Conservation (phyloP, 2,329 filamentous ascomycete genomes). For the Penicillium sp. region DNA sequence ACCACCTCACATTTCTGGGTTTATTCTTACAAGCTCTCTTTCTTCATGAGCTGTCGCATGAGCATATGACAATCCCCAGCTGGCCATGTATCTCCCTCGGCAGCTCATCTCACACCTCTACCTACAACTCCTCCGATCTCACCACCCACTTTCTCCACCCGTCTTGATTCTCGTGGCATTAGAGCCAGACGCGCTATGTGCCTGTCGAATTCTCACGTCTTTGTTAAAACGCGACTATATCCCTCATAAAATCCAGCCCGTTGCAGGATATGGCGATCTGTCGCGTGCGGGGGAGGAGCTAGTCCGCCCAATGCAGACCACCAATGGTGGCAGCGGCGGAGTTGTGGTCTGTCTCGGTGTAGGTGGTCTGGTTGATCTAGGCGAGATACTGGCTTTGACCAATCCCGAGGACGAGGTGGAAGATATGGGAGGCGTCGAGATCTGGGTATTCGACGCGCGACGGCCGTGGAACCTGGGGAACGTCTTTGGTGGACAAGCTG, state of each 20-base stretch:
- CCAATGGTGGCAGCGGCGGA: constrained; percentile 73
- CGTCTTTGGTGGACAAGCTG: constrained; percentile 68
- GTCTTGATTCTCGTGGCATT: constrained; percentile 87
- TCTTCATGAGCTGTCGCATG: constrained; percentile 18
- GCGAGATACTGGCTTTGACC: constrained; percentile 67
- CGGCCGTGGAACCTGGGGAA: constrained; percentile 92
- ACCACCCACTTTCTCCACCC: constrained; percentile 81
- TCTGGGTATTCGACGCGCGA: constrained; percentile 87
- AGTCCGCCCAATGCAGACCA: constrained; percentile 76
- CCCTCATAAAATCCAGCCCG: constrained; percentile 90
- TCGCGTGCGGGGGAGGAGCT: constrained; percentile 68
- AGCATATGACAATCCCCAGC: constrained; percentile 13
- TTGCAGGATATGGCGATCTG: constrained; percentile 85
- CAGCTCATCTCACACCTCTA: constrained; percentile 84
- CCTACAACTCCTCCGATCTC: constrained; percentile 71
- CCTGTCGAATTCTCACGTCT: constrained; percentile 82
- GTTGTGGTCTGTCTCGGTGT: constrained; percentile 88
- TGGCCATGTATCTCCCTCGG: constrained; percentile 84
- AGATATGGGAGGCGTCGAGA: constrained; percentile 72
- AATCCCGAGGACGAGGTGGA: constrained; percentile 55
- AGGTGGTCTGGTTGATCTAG: constrained; percentile 81
- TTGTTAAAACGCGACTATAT: constrained; percentile 97
- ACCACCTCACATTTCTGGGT: constrained; percentile 1
- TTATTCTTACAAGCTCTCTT: constrained; percentile 15
- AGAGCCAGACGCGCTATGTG: constrained; percentile 90